phyloP scores from a whole-genome alignment of 2,329 filamentous ascomycete genomes.

The Huntiella moniliformis region DNA sequence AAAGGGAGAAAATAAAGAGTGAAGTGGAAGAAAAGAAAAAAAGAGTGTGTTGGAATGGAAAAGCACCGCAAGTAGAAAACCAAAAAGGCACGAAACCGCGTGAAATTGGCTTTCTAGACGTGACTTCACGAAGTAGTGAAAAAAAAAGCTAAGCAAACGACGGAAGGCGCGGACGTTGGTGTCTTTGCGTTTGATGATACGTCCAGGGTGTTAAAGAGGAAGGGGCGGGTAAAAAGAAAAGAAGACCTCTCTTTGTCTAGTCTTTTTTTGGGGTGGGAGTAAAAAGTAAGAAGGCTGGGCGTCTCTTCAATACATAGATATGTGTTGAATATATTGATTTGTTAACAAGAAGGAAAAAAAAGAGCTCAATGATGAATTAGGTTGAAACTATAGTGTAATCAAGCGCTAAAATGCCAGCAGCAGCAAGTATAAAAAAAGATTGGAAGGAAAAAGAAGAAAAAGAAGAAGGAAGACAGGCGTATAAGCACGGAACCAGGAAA shows the following conservation, averaged over 20 bases:
- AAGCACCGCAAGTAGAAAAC: too few species aligned
- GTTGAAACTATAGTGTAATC: constrained; percentile 1
- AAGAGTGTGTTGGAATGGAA: too few species aligned
- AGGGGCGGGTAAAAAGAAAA: too few species aligned
- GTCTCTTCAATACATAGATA: neutral
- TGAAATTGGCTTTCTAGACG: too few species aligned
- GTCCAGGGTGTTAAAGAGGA: too few species aligned
- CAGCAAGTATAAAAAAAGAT: neutral
- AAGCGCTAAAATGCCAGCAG: constrained; percentile 5
- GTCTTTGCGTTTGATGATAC: too few species aligned
- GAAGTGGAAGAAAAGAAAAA: too few species aligned
- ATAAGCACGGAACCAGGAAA: constrained; percentile 4
- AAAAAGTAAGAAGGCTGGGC: neutral
- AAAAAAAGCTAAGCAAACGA: neutral
- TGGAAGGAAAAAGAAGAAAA: neutral
- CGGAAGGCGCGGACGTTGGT: too few species aligned
- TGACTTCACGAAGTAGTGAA: neutral
- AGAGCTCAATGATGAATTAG: neutral
- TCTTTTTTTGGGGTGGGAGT: neutral
- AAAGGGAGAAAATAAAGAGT: too few species aligned
- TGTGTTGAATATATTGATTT: neutral
- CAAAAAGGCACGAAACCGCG: too few species aligned
- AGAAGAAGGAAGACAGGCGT: neutral
- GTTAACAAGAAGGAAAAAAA: neutral
- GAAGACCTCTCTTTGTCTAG: too few species aligned